Conservation (phyloP, 1,284 basidiomycete genomes). For the Earliella scabrosa region DNA sequence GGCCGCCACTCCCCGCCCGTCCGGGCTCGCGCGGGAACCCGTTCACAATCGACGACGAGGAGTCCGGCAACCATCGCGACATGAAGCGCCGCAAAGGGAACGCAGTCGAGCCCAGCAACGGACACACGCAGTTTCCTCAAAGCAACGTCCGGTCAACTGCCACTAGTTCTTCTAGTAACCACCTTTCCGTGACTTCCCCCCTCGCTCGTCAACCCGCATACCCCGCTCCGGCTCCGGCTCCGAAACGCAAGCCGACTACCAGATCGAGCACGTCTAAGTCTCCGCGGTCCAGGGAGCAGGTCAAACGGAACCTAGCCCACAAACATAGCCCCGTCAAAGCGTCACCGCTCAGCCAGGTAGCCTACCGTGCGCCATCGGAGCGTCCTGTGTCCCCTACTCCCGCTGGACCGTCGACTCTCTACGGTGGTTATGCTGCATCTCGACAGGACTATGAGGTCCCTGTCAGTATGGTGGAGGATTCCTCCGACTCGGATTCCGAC, state of each 20-base stretch:
- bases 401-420: no score
- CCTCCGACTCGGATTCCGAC: not conserved
- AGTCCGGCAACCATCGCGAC: not conserved
- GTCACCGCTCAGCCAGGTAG: constrained; percentile 17
- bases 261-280: not conserved
- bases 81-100: not conserved
- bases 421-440: no score
- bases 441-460: no score
- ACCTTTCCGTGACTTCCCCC: not conserved
- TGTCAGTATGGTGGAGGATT: not conserved
- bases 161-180: not conserved
- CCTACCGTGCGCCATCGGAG: constrained; percentile 5
- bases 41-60: constrained; percentile 9
- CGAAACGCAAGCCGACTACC: not conserved
- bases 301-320: no score
- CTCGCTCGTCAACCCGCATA: not conserved
- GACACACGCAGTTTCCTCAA: not conserved
- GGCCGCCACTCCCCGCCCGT: not conserved
- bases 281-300: not conserved
- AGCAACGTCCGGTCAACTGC: no score
- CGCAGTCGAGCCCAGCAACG: no score
- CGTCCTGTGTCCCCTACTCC: not conserved
- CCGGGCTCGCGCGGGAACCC: constrained; percentile 6
- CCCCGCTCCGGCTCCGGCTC: not conserved
- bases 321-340: constrained; percentile 12